These are phyloP conservation scores for Tulasnella sp. DNA, from an alignment of 768 basidiomycete genomes.

Conservation along the genomic window DNA sequence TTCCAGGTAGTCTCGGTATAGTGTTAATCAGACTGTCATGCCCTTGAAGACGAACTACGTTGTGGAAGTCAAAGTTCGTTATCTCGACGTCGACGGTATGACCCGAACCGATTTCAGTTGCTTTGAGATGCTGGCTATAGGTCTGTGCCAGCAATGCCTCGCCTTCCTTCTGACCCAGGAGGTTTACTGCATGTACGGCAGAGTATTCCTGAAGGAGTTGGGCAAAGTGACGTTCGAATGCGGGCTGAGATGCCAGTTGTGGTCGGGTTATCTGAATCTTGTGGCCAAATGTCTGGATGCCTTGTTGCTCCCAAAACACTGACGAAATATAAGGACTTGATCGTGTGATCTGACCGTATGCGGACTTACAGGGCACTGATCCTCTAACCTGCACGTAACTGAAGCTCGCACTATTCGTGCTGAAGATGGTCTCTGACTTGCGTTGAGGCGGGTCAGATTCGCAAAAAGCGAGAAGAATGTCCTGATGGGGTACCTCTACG, in stretches of 20 bases:
- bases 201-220: conserved; percentile 81
- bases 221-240: conserved; percentile 88
- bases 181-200: conserved; percentile 75
- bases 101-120: conserved; percentile 18
- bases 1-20: conserved; percentile 49
- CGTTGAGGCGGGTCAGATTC: neutral
- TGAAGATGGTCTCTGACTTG: conserved; percentile 84
- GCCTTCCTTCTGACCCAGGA: conserved; percentile 86
- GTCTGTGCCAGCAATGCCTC: conserved; percentile 74
- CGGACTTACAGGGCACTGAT: conserved; percentile 77
- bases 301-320: conserved; percentile 99
- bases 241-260: conserved; percentile 82
- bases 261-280: conserved; percentile 92
- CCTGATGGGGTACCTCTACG: conserved; percentile 56
- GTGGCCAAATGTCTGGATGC: conserved; percentile 87
- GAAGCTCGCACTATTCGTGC: conserved; percentile 75
- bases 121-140: conserved; percentile 62
- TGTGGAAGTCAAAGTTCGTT: conserved; percentile 92
- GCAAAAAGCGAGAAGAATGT: neutral
- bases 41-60: conserved; percentile 63
- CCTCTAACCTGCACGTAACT: conserved; percentile 93
- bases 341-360: neutral
- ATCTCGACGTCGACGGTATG: conserved; percentile 62
- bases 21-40: conserved; percentile 79
- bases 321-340: neutral